A percentile compares a stretch with the other conserved stretches of the same genome.
Conservation (phyloP, 1,284 basidiomycete genomes). For the Irpex rosettiformis region DNA sequence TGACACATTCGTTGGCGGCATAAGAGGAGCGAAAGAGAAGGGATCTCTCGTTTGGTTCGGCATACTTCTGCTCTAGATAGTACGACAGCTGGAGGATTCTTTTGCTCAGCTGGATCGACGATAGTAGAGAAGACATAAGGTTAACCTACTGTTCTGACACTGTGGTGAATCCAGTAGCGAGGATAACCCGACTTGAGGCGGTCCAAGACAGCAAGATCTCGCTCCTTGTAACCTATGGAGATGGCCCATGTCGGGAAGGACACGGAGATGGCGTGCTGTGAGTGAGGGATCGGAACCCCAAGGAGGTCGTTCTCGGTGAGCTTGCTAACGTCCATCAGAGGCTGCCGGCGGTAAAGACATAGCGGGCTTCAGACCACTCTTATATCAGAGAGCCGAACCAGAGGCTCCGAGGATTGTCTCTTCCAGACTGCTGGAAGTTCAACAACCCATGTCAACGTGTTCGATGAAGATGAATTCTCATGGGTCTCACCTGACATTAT, state of each 20-base stretch:
- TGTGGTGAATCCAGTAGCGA: slow-evolving; percentile 91
- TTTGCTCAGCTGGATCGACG: neutral
- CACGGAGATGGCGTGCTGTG: slow-evolving; percentile 92
- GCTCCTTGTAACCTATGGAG: slow-evolving; percentile 93
- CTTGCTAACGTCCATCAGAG: neutral
- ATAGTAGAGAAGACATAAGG: neutral
- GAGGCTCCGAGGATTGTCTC: neutral
- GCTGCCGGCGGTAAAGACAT: neutral
- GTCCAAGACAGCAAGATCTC: slow-evolving; percentile 78
- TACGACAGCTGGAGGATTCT: slow-evolving; percentile 57
- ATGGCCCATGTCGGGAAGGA: slow-evolving; percentile 96
- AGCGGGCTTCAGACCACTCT: neutral
- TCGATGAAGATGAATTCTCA: neutral
- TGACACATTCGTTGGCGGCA: slow-evolving; percentile 71
- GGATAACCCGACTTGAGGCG: slow-evolving; percentile 95
- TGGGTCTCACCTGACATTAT: neutral
- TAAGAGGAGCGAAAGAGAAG: slow-evolving; percentile 76
- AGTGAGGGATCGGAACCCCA: slow-evolving; percentile 37
- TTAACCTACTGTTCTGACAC: slow-evolving; percentile 75
- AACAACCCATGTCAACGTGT: neutral
- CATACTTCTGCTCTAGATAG: slow-evolving; percentile 79
- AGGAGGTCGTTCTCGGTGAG: neutral
- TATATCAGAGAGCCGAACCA: neutral
- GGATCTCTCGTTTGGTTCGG: slow-evolving; percentile 63
- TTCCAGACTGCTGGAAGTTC: neutral